Evolutionary conservation across 2,329 filamentous ascomycete species (phyloP).

Genomic region (Diaporthe citri): DNA sequence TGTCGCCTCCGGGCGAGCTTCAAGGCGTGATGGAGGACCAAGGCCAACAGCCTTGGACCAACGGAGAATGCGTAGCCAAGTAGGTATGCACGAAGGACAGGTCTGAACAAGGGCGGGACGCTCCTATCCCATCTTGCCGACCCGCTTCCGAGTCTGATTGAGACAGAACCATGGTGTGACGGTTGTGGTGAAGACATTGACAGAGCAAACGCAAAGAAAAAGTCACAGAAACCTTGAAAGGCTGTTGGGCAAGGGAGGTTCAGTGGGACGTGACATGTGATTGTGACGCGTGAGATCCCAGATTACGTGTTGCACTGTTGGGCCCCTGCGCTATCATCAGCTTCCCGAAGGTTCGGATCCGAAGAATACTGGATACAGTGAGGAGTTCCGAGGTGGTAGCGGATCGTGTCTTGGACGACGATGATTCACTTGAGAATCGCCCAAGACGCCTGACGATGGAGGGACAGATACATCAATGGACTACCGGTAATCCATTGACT

Average conservation of each 20-base stretch:
- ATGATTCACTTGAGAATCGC: conserved; percentile 13
- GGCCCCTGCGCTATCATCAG: conserved; percentile 26
- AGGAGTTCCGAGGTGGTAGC: conserved; percentile 8
- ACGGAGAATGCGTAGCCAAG: conserved; percentile 72
- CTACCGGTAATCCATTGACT: neutral
- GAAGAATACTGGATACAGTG: conserved; percentile 22
- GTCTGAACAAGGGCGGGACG: conserved; percentile 65
- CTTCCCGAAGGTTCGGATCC: conserved; percentile 24
- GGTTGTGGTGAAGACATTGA: conserved; percentile 21
- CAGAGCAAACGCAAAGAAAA: no score
- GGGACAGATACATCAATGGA: neutral
- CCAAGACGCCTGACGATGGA: neutral
- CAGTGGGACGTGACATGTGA: conserved; percentile 34
- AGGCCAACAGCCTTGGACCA: conserved; percentile 66
- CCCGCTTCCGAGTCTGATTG: neutral
- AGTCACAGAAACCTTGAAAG: neutral
- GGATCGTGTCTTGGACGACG: neutral
- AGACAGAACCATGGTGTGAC: neutral
- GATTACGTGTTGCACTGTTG: conserved; percentile 14
- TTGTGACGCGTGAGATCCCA: conserved; percentile 19
- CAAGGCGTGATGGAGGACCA: conserved; percentile 63
- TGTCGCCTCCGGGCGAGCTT: conserved; percentile 42
- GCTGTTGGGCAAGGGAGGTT: neutral
- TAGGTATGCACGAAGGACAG: conserved; percentile 70
- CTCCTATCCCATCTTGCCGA: conserved; percentile 45